These are phyloP conservation scores for Collybiopsis confluens DNA, from an alignment of 768 basidiomycete species.

Conservation along the genomic window DNA sequence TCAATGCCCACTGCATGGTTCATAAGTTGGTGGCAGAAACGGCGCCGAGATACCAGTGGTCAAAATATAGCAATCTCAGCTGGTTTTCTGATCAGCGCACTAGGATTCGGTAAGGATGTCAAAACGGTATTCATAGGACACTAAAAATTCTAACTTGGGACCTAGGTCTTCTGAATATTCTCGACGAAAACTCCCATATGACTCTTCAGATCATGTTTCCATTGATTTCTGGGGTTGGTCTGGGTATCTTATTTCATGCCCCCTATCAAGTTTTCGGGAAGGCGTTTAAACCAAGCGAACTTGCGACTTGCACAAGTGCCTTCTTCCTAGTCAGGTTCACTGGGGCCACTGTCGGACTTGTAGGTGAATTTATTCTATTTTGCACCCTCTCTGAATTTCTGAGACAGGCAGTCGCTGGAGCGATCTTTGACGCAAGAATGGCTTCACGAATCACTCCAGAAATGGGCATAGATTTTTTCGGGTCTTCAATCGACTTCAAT, in stretches of 20 bases:
- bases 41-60: constrained; percentile 51
- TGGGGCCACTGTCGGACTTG: constrained; percentile 78
- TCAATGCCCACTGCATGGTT: constrained; percentile 87
- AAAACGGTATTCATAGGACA: constrained; percentile 15
- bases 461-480: constrained; percentile 34
- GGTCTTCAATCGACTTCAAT: constrained; percentile 52
- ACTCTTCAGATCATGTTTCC: constrained; percentile 52
- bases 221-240: constrained; percentile 67
- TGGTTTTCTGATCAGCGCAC: constrained; percentile 60
- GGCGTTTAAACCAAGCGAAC: constrained; percentile 58
- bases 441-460: constrained; percentile 44
- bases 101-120: constrained; percentile 63
- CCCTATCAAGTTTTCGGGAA: constrained; percentile 78
- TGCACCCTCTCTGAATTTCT: constrained; percentile 1
- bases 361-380: constrained; percentile 28
- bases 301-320: constrained; percentile 78
- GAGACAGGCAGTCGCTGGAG: constrained; percentile 68
- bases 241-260: constrained; percentile 83
- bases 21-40: constrained; percentile 62
- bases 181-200: constrained; percentile 48
- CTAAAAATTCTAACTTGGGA: neutral
- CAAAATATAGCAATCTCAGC: constrained; percentile 61
- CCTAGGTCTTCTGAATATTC: constrained; percentile 62
- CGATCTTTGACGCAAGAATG: constrained; percentile 60
- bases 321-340: constrained; percentile 88